Conservation (phyloP, 345 rosid species). For the Dimocarpus longan region DNA sequence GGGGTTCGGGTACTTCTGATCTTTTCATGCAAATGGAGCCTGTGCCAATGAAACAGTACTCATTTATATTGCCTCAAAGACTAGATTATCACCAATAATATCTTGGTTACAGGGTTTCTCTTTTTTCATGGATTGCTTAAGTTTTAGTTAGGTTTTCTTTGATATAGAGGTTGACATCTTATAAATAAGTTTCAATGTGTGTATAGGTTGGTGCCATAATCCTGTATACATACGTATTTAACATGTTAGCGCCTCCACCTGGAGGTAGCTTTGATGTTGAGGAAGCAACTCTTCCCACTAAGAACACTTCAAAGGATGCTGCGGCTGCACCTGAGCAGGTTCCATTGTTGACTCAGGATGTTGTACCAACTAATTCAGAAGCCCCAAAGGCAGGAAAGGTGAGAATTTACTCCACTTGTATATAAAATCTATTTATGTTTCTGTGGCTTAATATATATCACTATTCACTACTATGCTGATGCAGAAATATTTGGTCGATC, state of each 20-base stretch:
- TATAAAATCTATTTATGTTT: slow-evolving; percentile 9
- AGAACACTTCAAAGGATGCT: slow-evolving; percentile 45
- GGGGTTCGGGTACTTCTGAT: background rate
- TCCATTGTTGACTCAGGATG: slow-evolving; percentile 62
- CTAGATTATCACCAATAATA: background rate
- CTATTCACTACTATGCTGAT: background rate
- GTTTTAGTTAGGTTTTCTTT: background rate
- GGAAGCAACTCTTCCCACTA: slow-evolving; percentile 56
- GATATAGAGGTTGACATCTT: background rate
- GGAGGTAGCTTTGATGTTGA: slow-evolving; percentile 82
- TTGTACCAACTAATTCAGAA: slow-evolving; percentile 33
- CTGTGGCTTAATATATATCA: background rate
- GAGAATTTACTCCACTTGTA: slow-evolving; percentile 20
- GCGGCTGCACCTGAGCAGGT: slow-evolving; percentile 60
- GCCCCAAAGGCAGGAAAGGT: slow-evolving; percentile 63
- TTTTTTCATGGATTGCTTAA: slow-evolving; percentile 1
- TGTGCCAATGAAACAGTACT: background rate
- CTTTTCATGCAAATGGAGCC: background rate
- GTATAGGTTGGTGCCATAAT: slow-evolving; percentile 96
- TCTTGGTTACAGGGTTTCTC: background rate
- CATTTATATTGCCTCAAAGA: background rate
- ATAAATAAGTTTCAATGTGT: slow-evolving; percentile 25
- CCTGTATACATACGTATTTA: slow-evolving; percentile 90
- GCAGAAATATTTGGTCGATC: background rate
- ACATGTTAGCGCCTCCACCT: slow-evolving; percentile 93